Percentiles rank a stretch among this genome's conserved stretches.
Conservation (phyloP, 768 basidiomycete genomes). For the Amanita pallidorosea region DNA sequence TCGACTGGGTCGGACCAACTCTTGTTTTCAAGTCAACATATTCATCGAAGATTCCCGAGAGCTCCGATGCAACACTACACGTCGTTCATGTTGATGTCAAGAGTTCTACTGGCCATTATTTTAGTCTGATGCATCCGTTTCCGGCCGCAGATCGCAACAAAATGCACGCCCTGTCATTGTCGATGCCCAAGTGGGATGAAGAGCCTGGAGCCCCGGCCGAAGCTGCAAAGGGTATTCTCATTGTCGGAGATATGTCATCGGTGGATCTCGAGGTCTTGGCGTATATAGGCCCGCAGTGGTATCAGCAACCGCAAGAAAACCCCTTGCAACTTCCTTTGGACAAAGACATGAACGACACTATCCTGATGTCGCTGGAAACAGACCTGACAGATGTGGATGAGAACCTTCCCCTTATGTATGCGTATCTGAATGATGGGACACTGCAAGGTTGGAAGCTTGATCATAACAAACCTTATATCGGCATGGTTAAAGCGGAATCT, state of each 20-base stretch:
- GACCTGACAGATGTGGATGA: conserved; percentile 48
- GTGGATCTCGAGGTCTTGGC: conserved; percentile 38
- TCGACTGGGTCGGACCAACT: conserved; percentile 59
- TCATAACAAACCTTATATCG: conserved; percentile 46
- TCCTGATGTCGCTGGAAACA: conserved; percentile 49
- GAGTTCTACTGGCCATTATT: conserved; percentile 26
- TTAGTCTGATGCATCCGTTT: conserved; percentile 31
- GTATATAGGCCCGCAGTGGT: conserved; percentile 30
- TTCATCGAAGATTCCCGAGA: conserved; percentile 21
- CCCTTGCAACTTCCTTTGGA: conserved; percentile 58
- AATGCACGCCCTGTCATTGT: conserved; percentile 19
- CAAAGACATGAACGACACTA: conserved; percentile 58
- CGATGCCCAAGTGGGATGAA: conserved; percentile 38
- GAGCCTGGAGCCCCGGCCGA: conserved; percentile 20
- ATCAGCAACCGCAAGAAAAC: conserved; percentile 38
- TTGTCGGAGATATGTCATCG: conserved; percentile 36
- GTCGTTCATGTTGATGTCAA: conserved; percentile 33
- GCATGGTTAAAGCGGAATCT: conserved; percentile 28
- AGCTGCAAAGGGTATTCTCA: conserved; percentile 26
- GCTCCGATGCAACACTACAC: conserved; percentile 28
- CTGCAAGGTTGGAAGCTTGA: conserved; percentile 64
- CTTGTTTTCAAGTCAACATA: conserved; percentile 62
- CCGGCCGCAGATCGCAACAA: conserved; percentile 12
- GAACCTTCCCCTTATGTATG: conserved; percentile 51
- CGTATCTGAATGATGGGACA: conserved; percentile 72